phyloP scores from a whole-genome alignment of 2,329 filamentous ascomycete species.

The Talaromyces sp. region DNA sequence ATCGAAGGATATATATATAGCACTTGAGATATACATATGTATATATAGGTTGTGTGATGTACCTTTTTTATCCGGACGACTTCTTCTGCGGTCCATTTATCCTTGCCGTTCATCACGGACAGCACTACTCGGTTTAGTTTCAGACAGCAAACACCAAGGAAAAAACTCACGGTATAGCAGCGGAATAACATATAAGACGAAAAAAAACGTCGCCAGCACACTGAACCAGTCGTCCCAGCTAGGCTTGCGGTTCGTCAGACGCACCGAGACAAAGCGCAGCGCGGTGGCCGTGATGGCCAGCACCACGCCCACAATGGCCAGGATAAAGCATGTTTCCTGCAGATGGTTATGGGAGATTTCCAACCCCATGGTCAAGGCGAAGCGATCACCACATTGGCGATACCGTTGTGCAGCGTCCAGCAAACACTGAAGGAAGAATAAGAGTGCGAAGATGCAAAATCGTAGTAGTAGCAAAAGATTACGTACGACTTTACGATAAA shows the following conservation, averaged over 20 bases:
- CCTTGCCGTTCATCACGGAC: slow-evolving; percentile 4
- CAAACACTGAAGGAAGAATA: not conserved
- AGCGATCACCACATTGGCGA: not conserved
- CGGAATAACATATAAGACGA: slow-evolving; percentile 5
- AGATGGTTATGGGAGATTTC: slow-evolving; percentile 1
- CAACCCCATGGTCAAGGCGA: not conserved
- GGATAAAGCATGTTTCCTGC: slow-evolving; percentile 5
- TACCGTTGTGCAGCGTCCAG: not conserved
- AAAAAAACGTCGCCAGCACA: slow-evolving; percentile 5
- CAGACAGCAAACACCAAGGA: not conserved
- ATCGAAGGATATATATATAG: not conserved
- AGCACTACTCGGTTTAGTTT: not conserved
- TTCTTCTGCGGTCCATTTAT: not conserved
- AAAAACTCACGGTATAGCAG: slow-evolving; percentile 4
- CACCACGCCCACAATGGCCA: slow-evolving; percentile 2
- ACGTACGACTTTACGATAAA: not conserved
- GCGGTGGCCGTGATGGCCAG: slow-evolving; percentile 2
- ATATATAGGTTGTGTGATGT: not conserved
- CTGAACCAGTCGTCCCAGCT: slow-evolving; percentile 5
- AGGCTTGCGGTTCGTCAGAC: not conserved
- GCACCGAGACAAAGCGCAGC: slow-evolving; percentile 3
- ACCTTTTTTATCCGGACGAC: slow-evolving; percentile 7
- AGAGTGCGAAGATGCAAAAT: no score
- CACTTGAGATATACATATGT: no score
- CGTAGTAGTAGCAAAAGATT: not conserved